phyloP scores from a whole-genome alignment of 2,329 filamentous ascomycete species.

The Verticillium isaacii region DNA sequence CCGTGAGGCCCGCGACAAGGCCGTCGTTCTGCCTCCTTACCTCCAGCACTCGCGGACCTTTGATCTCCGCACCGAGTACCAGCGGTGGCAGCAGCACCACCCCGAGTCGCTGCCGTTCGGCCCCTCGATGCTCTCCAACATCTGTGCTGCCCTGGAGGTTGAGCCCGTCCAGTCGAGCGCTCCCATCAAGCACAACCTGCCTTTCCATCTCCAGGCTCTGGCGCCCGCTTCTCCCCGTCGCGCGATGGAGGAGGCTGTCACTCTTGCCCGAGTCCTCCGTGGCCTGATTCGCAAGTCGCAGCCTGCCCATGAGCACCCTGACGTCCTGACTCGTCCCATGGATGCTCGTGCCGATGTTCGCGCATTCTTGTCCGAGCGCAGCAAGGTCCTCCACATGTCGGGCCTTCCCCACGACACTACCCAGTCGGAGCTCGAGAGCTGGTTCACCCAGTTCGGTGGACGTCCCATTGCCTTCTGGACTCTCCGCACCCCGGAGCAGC shows the following conservation, averaged over 20 bases:
- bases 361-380: conserved; percentile 91
- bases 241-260: conserved; percentile 97
- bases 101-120: conserved; percentile 96
- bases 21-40: conserved; percentile 92
- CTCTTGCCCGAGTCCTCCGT: conserved; percentile 83
- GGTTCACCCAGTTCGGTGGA: conserved; percentile 98
- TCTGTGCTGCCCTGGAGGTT: conserved; percentile 95
- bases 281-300: conserved; percentile 95
- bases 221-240: conserved; percentile 92
- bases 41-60: conserved; percentile 97
- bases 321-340: conserved; percentile 92
- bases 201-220: conserved; percentile 93
- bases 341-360: conserved; percentile 94
- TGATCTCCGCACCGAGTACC: conserved; percentile 94
- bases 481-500: conserved; percentile 92
- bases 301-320: conserved; percentile 86
- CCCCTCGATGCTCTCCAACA: conserved; percentile 91
- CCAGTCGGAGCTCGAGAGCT: conserved; percentile 96
- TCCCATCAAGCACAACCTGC: conserved; percentile 97
- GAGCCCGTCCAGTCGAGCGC: conserved; percentile 96
- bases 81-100: conserved; percentile 97
- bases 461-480: conserved; percentile 99
- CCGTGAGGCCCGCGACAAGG: conserved; percentile 95
- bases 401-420: conserved; percentile 96
- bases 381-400: conserved; percentile 97